These are phyloP conservation scores for Vaccinium vitisidaea DNA, from an alignment of 148 eudicot genomes.

Conservation along the genomic window DNA sequence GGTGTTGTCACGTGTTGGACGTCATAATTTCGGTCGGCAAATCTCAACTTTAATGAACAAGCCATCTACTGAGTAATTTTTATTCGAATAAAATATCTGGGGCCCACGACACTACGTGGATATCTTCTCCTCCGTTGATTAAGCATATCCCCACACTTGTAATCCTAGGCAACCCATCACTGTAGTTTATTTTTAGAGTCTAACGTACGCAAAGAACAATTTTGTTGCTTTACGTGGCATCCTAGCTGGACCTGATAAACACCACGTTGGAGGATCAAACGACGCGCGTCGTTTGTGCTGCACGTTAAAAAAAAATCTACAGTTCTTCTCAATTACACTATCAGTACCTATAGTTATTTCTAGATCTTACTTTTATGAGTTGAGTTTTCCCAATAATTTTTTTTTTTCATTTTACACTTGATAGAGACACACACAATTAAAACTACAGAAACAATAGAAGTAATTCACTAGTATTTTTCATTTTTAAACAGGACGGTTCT, in stretches of 20 bases:
- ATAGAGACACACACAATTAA: too few species aligned
- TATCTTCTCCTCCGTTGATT: neutral
- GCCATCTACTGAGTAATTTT: neutral
- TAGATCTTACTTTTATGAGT: neutral
- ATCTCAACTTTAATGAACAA: slow-evolving; percentile 17
- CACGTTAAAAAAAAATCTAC: neutral
- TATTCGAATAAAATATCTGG: too few species aligned
- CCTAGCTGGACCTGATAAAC: neutral
- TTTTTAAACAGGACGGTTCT: too few species aligned
- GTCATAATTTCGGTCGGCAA: slow-evolving; percentile 29
- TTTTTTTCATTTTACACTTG: too few species aligned
- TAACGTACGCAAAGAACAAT: neutral
- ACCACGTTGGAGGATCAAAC: neutral
- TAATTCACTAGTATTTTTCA: too few species aligned
- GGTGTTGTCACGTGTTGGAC: slow-evolving; percentile 28
- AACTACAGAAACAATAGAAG: too few species aligned
- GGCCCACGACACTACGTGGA: neutral
- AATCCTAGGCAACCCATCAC: neutral
- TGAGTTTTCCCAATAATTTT: too few species aligned
- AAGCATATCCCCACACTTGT: neutral
- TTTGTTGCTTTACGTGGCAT: slow-evolving; percentile 7
- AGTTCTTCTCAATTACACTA: neutral
- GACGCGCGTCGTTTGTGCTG: neutral
- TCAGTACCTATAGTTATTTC: neutral
- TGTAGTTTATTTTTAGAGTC: neutral